Base-by-base conservation (phyloP, 306 rosid genomes). In the Myrica gale region DNA sequence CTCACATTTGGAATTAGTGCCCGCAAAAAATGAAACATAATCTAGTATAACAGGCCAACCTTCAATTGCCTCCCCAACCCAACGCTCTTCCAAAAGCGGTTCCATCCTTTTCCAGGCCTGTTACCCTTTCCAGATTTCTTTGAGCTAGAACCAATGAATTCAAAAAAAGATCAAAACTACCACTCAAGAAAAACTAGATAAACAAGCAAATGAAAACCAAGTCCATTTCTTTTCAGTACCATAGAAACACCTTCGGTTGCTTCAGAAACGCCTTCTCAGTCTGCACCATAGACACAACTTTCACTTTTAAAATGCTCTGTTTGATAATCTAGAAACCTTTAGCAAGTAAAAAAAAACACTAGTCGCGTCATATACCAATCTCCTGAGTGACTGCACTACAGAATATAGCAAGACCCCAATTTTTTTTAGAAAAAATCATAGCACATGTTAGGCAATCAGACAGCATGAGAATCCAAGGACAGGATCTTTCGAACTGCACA, bases 241-340 rank as follows among this genome's bases (percentile, higher is more conserved):
- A 17, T 19, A 89, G 86, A 55, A 89, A 89, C 10, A 89, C 94
- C 84, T 89, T 89, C 12, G 94, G 94, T 74, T 90, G 94, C 86
- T 87, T 90, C 83, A 90, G 71, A 68, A 87, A 90, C 8, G 94
- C 94, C 89, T 86, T 90, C 86, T 89, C 93, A 17, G 93, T 89
- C 93, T 89, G 82, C 43, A 74, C 37, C 37, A 32, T 2, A 32
- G 37, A 32, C 37, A 32, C 37, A 32, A 2, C 37, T 32, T 26
- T 26, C 32, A 26, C 37, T 32, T 32, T 32, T 32, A 32, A 26
- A 32, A 32, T 32, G 37, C 37, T 32, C 3, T 32, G 37, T 32
- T 32, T 32, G 37, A 32, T 32, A 32, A 3, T 32, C 37, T 0
- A 32, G 37, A 32, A 32, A 32, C 0, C 37, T 32, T 32, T 32